phyloP scores from a whole-genome alignment of 75 land plant genomes.

The Adiantum capillusveneris region DNA sequence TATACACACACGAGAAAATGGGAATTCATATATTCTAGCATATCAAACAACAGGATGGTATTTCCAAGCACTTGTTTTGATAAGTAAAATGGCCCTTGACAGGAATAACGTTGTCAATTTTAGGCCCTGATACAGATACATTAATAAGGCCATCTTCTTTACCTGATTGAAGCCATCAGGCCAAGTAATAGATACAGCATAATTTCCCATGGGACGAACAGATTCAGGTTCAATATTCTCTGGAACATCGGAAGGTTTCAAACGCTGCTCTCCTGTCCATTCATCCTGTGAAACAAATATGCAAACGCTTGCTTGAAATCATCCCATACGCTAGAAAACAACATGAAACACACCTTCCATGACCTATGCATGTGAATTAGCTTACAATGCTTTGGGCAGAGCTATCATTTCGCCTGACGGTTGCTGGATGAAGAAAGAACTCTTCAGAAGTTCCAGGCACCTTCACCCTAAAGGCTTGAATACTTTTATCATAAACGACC shows the following conservation, averaged over 20 bases:
- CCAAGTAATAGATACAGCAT: conserved; percentile 96
- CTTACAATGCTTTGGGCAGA: conserved; percentile 97
- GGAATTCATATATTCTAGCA: no score
- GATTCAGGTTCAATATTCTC: conserved; percentile 97
- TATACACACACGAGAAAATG: no score
- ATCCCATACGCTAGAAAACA: no score
- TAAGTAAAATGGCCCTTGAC: no score
- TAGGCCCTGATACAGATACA: no score
- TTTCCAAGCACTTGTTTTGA: no score
- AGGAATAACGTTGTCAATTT: no score
- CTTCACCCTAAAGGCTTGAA: conserved; percentile 79
- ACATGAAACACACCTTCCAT: no score
- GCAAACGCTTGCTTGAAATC: no score
- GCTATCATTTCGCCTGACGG: conserved; percentile 87
- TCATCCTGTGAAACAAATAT: conserved; percentile 82
- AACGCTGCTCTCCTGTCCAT: conserved; percentile 92
- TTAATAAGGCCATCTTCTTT: not conserved
- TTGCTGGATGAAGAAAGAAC: conserved; percentile 90
- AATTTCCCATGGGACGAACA: conserved; percentile 92
- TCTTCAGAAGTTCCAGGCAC: conserved; percentile 87
- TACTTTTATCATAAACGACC: conserved; percentile 66
- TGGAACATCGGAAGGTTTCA: conserved; percentile 59
- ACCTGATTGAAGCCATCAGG: conserved; percentile 99
- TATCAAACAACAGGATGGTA: no score
- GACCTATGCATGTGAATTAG: no score